A percentile compares a stretch with the other conserved stretches of the same genome.
These are phyloP conservation scores for Tricholoma hemisulphureum DNA, from an alignment of 768 basidiomycete species.

Conservation along the genomic window DNA sequence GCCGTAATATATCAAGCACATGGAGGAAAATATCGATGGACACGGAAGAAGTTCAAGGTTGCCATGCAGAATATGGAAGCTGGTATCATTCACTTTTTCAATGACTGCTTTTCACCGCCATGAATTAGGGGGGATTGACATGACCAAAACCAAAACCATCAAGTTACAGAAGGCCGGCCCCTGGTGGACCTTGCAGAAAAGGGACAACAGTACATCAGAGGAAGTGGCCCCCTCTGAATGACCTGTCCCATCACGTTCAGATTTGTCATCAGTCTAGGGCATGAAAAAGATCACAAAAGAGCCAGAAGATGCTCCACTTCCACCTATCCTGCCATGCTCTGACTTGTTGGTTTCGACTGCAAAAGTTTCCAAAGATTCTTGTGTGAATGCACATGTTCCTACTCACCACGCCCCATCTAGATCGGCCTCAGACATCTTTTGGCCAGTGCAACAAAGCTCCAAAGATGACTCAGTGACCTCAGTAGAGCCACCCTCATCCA, in stretches of 20 bases:
- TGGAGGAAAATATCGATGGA: conserved; percentile 78
- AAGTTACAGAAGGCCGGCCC: conserved; percentile 18
- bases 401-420: conserved; percentile 11
- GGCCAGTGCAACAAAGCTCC: conserved; percentile 17
- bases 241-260: conserved; percentile 12
- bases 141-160: conserved; percentile 52
- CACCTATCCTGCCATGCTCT: conserved; percentile 21
- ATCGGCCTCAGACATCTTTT: conserved; percentile 21
- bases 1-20: conserved; percentile 71
- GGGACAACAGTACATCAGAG: conserved; percentile 28
- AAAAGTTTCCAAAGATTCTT: conserved; percentile 21
- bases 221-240: conserved; percentile 3
- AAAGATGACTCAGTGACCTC: conserved; percentile 20
- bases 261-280: conserved; percentile 3
- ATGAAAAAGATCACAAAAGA: conserved; percentile 6
- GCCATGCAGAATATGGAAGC: conserved; percentile 83
- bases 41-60: conserved; percentile 78
- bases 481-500: conserved; percentile 25
- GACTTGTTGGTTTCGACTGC: conserved; percentile 26
- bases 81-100: conserved; percentile 34
- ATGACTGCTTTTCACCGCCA: neutral
- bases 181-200: conserved; percentile 38
- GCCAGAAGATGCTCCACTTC: conserved; percentile 7
- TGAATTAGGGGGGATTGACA: conserved; percentile 64
- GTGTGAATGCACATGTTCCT: conserved; percentile 15